These are phyloP conservation scores for Phytophthora megakarya DNA, from an alignment of 352 stramenopile species.

Conservation along the genomic window DNA sequence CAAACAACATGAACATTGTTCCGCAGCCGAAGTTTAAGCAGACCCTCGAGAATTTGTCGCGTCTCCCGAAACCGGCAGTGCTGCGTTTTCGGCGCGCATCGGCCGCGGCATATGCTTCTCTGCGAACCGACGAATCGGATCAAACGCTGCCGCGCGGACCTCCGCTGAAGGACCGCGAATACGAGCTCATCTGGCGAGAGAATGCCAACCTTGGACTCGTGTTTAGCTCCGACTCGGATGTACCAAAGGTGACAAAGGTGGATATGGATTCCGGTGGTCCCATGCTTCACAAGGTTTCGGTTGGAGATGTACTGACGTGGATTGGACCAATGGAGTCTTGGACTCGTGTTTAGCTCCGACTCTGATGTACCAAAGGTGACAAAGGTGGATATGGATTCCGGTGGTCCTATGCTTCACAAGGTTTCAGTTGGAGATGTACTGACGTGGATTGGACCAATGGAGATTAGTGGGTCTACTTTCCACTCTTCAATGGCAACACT, in stretches of 20 bases:
- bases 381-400: constrained; percentile 82
- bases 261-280: constrained; percentile 76
- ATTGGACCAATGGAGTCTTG: constrained; percentile 80
- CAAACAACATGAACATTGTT: constrained; percentile 75
- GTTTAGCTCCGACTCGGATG: constrained; percentile 79
- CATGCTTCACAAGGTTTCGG: constrained; percentile 70
- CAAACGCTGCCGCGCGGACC: constrained; percentile 56
- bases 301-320: constrained; percentile 78
- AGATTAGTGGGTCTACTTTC: constrained; percentile 79
- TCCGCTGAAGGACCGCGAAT: constrained; percentile 70
- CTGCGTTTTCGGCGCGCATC: constrained; percentile 65
- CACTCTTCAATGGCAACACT: constrained; percentile 87
- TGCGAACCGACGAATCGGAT: constrained; percentile 50
- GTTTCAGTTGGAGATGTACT: constrained; percentile 79
- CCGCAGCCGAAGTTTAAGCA: constrained; percentile 83
- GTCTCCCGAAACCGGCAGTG: constrained; percentile 71
- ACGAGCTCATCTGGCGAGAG: constrained; percentile 85
- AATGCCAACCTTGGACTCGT: constrained; percentile 84
- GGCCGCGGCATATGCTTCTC: constrained; percentile 36
- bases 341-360: constrained; percentile 85
- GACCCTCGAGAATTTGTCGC: constrained; percentile 72
- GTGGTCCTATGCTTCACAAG: constrained; percentile 68
- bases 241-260: constrained; percentile 84
- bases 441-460: constrained; percentile 78
- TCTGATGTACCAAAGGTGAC: constrained; percentile 77